A percentile compares a stretch with the other conserved stretches of the same genome.
Evolutionary conservation across 306 rosid species (phyloP).

Genomic region (Sicyos edulis): DNA sequence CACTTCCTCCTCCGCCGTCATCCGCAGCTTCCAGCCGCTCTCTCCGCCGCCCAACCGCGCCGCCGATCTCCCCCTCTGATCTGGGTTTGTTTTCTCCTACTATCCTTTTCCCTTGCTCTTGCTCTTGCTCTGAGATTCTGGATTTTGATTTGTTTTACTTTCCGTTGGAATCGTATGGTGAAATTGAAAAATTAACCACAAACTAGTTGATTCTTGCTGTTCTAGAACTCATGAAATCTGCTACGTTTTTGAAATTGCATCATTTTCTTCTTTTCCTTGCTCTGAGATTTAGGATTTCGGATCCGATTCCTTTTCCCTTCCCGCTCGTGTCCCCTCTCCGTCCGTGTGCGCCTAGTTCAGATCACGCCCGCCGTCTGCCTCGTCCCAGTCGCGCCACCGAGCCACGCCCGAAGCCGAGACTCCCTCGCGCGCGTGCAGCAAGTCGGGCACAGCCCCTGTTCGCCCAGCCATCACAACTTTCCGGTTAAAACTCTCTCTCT

Average conservation of each 20-base stretch:
- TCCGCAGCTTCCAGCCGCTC: slow-evolving; percentile 28
- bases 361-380: too few species aligned
- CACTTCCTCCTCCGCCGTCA: slow-evolving; percentile 34
- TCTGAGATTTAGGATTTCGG: slow-evolving; percentile 11
- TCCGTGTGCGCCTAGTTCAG: too few species aligned
- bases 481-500: too few species aligned
- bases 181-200: not conserved
- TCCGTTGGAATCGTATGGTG: not conserved
- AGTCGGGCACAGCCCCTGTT: too few species aligned
- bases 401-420: too few species aligned
- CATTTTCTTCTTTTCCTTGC: not conserved
- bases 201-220: not conserved
- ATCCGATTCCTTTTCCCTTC: not conserved
- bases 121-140: slow-evolving; percentile 14
- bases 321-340: too few species aligned
- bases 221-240: not conserved
- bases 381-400: too few species aligned
- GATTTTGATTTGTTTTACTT: not conserved
- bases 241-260: too few species aligned
- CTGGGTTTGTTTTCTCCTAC: too few species aligned
- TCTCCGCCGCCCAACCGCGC: slow-evolving; percentile 32
- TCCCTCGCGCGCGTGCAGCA: too few species aligned
- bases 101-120: slow-evolving; percentile 1
- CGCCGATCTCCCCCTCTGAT: slow-evolving; percentile 44
- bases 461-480: too few species aligned